A percentile compares a stretch with the other conserved stretches of the same genome.
Evolutionary conservation across 306 rosid species (phyloP).

Genomic region (Rosa chinensis): DNA sequence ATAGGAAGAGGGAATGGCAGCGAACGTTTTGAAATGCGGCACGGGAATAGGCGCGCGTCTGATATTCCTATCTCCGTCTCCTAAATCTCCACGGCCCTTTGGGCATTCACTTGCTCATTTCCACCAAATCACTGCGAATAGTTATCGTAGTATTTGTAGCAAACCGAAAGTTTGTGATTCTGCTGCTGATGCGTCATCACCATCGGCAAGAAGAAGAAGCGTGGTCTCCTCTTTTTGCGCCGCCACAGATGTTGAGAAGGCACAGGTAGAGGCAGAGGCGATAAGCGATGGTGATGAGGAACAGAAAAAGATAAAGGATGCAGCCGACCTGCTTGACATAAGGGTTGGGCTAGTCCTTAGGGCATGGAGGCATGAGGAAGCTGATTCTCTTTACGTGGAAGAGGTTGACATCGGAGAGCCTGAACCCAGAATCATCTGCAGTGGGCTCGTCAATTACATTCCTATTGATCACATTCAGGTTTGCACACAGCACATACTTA

Average conservation of each 20-base stretch:
- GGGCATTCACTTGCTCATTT: constrained; percentile 5
- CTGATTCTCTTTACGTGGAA: constrained; percentile 87
- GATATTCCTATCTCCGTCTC: background rate
- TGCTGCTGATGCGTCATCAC: background rate
- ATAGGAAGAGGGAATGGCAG: constrained; percentile 13
- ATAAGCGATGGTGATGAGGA: constrained; percentile 11
- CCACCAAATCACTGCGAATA: background rate
- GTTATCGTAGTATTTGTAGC: background rate
- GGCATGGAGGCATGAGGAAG: constrained; percentile 92
- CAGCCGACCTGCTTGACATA: constrained; percentile 73
- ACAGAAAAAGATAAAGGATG: constrained; percentile 41
- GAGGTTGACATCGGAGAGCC: constrained; percentile 83
- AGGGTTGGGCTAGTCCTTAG: constrained; percentile 74
- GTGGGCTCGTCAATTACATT: constrained; percentile 72
- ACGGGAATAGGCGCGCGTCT: constrained; percentile 8
- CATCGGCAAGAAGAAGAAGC: background rate
- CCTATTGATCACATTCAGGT: constrained; percentile 24
- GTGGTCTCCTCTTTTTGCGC: constrained; percentile 24
- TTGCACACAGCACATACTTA: background rate
- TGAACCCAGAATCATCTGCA: constrained; percentile 84
- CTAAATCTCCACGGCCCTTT: background rate
- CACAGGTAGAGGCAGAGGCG: background rate
- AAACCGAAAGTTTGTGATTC: background rate
- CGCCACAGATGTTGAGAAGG: background rate
- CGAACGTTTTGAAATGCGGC: constrained; percentile 14